A percentile compares a stretch with the other conserved stretches of the same genome.
These are phyloP conservation scores for Epicoccum nigrum DNA, from an alignment of 2,329 filamentous ascomycete species.

Conservation along the genomic window DNA sequence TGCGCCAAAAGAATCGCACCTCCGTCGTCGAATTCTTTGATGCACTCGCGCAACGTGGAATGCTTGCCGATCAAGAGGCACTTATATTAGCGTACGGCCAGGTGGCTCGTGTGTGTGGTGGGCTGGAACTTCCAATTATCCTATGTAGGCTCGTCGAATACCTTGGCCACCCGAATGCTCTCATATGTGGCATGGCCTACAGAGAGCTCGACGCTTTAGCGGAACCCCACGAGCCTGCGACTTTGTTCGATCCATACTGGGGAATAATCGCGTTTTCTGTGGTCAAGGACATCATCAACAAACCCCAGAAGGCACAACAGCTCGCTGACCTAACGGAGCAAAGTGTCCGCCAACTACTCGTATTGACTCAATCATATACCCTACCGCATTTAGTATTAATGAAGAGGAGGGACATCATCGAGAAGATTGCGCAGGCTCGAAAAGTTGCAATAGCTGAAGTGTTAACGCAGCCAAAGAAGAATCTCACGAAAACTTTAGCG, in stretches of 20 bases:
- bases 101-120: constrained; percentile 74
- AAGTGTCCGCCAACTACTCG: constrained; percentile 74
- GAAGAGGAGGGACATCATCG: constrained; percentile 77
- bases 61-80: constrained; percentile 76
- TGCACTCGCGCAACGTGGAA: constrained; percentile 71
- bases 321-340: constrained; percentile 82
- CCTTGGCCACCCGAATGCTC: constrained; percentile 79
- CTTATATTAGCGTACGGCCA: constrained; percentile 87
- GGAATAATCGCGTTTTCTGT: constrained; percentile 79
- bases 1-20: constrained; percentile 69
- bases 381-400: constrained; percentile 85
- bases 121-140: constrained; percentile 85
- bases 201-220: constrained; percentile 81
- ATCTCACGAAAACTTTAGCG: constrained; percentile 64
- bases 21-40: constrained; percentile 74
- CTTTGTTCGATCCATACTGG: constrained; percentile 88
- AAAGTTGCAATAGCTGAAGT: constrained; percentile 64
- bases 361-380: constrained; percentile 78
- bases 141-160: constrained; percentile 85
- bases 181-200: constrained; percentile 81
- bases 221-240: constrained; percentile 65
- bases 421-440: constrained; percentile 76
- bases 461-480: constrained; percentile 61
- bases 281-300: constrained; percentile 78
- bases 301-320: constrained; percentile 81